phyloP scores from a whole-genome alignment of 805 yeast species.

The Barnettozyma sucrosica region DNA sequence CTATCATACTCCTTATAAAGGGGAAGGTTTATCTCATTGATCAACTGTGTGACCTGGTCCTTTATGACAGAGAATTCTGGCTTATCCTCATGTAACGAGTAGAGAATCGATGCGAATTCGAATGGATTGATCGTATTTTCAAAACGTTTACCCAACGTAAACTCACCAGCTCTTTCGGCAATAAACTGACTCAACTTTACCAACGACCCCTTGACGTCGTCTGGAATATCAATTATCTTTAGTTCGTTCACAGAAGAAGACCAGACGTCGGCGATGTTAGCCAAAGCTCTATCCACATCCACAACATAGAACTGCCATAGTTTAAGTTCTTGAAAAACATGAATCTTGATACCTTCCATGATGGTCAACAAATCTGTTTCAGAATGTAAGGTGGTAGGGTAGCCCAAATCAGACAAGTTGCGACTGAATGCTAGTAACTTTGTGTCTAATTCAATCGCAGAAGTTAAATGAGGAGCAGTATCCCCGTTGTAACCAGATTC shows the following conservation, averaged over 20 bases:
- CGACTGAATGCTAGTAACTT: slow-evolving; percentile 61
- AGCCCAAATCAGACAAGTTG: slow-evolving; percentile 49
- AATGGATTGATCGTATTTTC: slow-evolving; percentile 47
- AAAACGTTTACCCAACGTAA: slow-evolving; percentile 40
- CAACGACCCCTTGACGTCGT: slow-evolving; percentile 33
- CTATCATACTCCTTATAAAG: slow-evolving; percentile 70
- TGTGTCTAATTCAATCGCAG: slow-evolving; percentile 82
- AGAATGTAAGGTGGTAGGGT: slow-evolving; percentile 49
- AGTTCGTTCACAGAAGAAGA: slow-evolving; percentile 11
- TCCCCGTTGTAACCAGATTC: slow-evolving; percentile 81
- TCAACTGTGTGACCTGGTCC: slow-evolving; percentile 41
- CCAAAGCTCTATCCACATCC: slow-evolving; percentile 41
- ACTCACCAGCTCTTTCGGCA: slow-evolving; percentile 33
- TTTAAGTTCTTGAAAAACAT: slow-evolving; percentile 60
- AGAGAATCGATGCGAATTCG: slow-evolving; percentile 49
- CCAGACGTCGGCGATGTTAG: slow-evolving; percentile 36
- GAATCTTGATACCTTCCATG: slow-evolving; percentile 60
- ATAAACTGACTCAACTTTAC: slow-evolving; percentile 45
- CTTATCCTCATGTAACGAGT: slow-evolving; percentile 26
- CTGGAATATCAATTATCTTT: slow-evolving; percentile 39
- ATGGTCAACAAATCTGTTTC: slow-evolving; percentile 52
- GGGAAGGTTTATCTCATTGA: slow-evolving; percentile 75
- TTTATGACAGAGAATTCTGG: slow-evolving; percentile 25
- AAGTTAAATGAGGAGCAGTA: slow-evolving; percentile 82
- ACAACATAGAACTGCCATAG: slow-evolving; percentile 89